Conservation (phyloP, 768 basidiomycete species). For the Holtermanniella nyarrowii region DNA sequence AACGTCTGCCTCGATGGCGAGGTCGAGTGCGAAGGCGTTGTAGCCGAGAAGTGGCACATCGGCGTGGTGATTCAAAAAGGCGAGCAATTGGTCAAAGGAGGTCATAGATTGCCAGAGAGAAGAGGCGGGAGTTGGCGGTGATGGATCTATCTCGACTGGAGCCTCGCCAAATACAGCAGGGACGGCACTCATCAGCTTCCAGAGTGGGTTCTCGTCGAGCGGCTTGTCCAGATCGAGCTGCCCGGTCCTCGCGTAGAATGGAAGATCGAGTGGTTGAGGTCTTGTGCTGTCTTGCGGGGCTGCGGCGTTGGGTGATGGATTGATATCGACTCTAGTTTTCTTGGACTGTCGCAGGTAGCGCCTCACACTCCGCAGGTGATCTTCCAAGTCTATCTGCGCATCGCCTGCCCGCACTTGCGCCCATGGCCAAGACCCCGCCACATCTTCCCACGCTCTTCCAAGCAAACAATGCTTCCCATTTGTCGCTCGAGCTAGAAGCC, state of each 20-base stretch:
- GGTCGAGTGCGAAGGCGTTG: constrained; percentile 51
- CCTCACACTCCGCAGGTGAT: background rate
- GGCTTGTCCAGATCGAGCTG: no score
- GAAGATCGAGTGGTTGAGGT: no score
- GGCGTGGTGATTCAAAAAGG: constrained; percentile 13
- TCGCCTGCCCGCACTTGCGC: background rate
- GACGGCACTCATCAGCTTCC: no score
- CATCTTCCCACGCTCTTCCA: constrained; percentile 11
- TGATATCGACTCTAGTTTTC: constrained; percentile 20
- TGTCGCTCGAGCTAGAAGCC: constrained; percentile 24
- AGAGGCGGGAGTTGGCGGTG: no score
- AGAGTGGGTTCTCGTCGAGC: no score
- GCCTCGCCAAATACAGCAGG: no score
- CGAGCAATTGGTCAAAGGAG: constrained; percentile 12
- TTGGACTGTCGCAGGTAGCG: background rate
- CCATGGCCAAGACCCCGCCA: constrained; percentile 16
- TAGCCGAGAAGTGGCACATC: constrained; percentile 52
- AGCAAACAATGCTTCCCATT: constrained; percentile 16
- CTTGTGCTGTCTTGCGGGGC: no score
- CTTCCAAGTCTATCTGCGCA: background rate
- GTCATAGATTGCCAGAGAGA: no score
- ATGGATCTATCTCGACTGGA: no score
- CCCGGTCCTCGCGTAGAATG: no score
- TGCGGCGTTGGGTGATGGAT: no score
- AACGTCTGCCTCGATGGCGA: constrained; percentile 53